Evolutionary conservation across 208 protist species (phyloP), one percentile per base, ranked within the genome.

Genomic region (Trypanosoma caninum): DNA sequence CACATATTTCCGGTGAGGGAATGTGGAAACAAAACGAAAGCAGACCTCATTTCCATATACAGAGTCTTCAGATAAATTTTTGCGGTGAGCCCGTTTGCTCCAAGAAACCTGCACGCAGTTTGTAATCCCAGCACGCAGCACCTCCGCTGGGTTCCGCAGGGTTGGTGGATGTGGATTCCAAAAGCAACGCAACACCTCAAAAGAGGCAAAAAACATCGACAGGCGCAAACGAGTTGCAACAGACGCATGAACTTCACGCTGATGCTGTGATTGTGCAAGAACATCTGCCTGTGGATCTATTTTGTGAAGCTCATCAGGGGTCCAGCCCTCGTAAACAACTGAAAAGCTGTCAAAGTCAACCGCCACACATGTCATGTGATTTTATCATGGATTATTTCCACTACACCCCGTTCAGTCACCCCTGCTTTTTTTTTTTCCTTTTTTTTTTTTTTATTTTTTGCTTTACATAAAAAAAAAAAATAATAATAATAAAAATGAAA

Each of bases 321-420:
- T 44, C 57, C 57, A 72, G 23, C 66, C 66, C 13, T 34, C 66
- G 28, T 65, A 65, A 22, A 72, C 60, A 59, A 67, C 60, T 34
- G 41, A 20, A n/a, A 20, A 18, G n/a, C n/a, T 40, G 33, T 67
- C 42, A 40, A 67, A 37, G 13, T 53, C 40, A 27, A 67, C 14
- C 3, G 27, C 7, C 51, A 40, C 60, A 35, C 51, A 59, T 51
- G 50, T 59, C 60, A 67, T 67, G 34, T 53, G 51, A 14, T 16
- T 23, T 22, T n/a, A n/a, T n/a, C n/a, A n/a, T n/a, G n/a, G n/a
- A n/a, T n/a, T n/a, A n/a, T n/a, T n/a, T n/a, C n/a, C n/a, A n/a
- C n/a, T n/a, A n/a, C n/a, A n/a, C n/a, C n/a, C n/a, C n/a, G n/a
- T n/a, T n/a, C n/a, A n/a, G n/a, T n/a, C 7, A 13, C 14, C 11